These are phyloP conservation scores for Ensete glaucum DNA, from an alignment of 176 grass and related monocot species.

Conservation along the genomic window DNA sequence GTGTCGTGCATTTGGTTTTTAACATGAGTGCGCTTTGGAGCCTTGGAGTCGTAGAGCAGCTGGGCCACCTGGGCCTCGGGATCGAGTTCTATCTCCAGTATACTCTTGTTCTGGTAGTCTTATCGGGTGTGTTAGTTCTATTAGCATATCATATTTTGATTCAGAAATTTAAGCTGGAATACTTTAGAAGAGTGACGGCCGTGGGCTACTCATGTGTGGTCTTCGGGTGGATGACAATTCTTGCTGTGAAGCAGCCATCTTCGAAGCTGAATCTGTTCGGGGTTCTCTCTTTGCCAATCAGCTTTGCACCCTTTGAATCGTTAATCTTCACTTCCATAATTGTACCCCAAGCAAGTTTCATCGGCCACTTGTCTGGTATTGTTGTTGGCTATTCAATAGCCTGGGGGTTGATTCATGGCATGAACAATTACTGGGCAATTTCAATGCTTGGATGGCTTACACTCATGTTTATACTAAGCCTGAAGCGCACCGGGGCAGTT, in stretches of 20 bases:
- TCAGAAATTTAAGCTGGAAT: conserved; percentile 83
- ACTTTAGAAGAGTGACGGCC: conserved; percentile 71
- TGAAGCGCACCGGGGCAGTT: conserved; percentile 61
- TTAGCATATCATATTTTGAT: conserved; percentile 73
- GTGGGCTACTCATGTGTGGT: conserved; percentile 95
- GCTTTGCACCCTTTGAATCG: conserved; percentile 88
- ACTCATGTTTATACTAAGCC: conserved; percentile 71
- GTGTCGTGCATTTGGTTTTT: conserved; percentile 80
- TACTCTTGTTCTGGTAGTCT: conserved; percentile 65
- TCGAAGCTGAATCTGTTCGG: conserved; percentile 83
- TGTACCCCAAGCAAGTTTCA: conserved; percentile 92
- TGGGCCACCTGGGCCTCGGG: conserved; percentile 59
- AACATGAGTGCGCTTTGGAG: conserved; percentile 99
- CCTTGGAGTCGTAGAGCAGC: conserved; percentile 64
- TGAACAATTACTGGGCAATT: conserved; percentile 95
- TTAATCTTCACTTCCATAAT: conserved; percentile 97
- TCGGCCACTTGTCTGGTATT: conserved; percentile 80
- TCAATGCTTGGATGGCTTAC: conserved; percentile 76
- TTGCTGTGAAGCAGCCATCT: conserved; percentile 78
- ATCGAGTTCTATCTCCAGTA: conserved; percentile 85
- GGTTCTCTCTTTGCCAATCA: conserved; percentile 85
- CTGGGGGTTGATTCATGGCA: conserved; percentile 90
- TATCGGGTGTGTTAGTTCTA: conserved; percentile 70
- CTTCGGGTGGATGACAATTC: conserved; percentile 98
- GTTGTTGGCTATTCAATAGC: conserved; percentile 80